Conservation (phyloP, 345 rosid genomes). For the Eutrema japonicum region DNA sequence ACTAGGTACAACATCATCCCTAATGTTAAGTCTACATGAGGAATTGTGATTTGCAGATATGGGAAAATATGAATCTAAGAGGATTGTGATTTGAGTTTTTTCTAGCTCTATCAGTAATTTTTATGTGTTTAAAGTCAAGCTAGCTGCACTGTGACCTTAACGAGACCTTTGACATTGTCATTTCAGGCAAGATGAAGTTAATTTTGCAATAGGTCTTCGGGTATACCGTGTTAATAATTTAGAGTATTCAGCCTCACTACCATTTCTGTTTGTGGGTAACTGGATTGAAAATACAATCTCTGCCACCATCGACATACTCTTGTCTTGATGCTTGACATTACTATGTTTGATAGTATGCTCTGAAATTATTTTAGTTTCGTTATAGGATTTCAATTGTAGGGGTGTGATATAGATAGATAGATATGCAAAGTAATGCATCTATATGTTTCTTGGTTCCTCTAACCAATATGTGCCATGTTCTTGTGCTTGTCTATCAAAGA, state of each 20-base stretch:
- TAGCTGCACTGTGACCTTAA: constrained; percentile 8
- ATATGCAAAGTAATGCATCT: constrained; percentile 11
- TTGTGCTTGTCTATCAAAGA: not conserved
- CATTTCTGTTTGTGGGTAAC: constrained; percentile 10
- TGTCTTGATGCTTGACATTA: not conserved
- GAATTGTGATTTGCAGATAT: not conserved
- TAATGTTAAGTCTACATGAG: not conserved
- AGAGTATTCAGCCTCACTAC: not conserved
- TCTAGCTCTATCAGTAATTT: not conserved
- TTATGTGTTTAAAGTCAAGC: not conserved
- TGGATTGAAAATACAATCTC: not conserved
- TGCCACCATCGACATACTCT: constrained; percentile 11
- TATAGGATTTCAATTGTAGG: not conserved
- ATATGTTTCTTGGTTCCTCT: constrained; percentile 3
- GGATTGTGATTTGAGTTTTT: not conserved
- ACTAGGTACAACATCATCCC: not conserved
- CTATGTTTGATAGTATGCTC: not conserved
- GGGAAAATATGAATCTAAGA: not conserved
- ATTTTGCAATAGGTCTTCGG: not conserved
- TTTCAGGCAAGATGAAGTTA: not conserved
- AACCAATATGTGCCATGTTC: not conserved
- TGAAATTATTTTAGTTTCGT: not conserved
- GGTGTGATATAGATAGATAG: not conserved
- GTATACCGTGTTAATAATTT: not conserved
- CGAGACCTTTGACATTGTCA: constrained; percentile 8